Conservation (phyloP, 2,329 filamentous ascomycete species). For the Dactylellina sp. region DNA sequence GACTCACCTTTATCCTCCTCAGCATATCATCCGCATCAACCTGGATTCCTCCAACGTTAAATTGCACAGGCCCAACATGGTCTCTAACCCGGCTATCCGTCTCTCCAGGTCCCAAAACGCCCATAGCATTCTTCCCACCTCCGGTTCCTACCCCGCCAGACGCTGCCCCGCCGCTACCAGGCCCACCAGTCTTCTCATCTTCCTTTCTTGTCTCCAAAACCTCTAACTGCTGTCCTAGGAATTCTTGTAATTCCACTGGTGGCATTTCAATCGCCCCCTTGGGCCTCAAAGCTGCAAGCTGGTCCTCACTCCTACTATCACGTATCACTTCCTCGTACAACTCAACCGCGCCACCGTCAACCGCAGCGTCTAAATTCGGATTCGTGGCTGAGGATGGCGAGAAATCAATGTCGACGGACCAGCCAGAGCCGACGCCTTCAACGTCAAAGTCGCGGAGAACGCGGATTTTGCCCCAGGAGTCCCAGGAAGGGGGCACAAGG, state of each 20-base stretch:
- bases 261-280: slow-evolving; percentile 71
- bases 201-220: slow-evolving; percentile 76
- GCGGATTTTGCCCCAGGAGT: slow-evolving; percentile 97
- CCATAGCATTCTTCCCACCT: slow-evolving; percentile 58
- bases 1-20: slow-evolving; percentile 79
- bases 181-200: slow-evolving; percentile 65
- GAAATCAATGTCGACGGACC: slow-evolving; percentile 78
- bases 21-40: slow-evolving; percentile 95
- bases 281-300: slow-evolving; percentile 68
- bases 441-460: slow-evolving; percentile 94
- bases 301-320: slow-evolving; percentile 75
- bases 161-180: slow-evolving; percentile 58
- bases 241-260: slow-evolving; percentile 80
- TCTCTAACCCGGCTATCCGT: slow-evolving; percentile 70
- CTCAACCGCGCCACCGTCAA: slow-evolving; percentile 73
- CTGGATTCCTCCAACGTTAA: slow-evolving; percentile 98
- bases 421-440: slow-evolving; percentile 83
- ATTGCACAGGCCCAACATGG: slow-evolving; percentile 93
- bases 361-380: slow-evolving; percentile 61
- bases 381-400: slow-evolving; percentile 61
- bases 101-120: slow-evolving; percentile 63
- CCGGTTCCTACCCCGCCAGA: slow-evolving; percentile 54
- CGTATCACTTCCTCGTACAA: slow-evolving; percentile 83
- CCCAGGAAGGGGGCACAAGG: slow-evolving; percentile 94
- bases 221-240: slow-evolving; percentile 79